Percentiles rank a stretch among this genome's conserved stretches.
phyloP scores from a whole-genome alignment of 2,329 filamentous ascomycete species.

The Hymenoscyphus occultus region DNA sequence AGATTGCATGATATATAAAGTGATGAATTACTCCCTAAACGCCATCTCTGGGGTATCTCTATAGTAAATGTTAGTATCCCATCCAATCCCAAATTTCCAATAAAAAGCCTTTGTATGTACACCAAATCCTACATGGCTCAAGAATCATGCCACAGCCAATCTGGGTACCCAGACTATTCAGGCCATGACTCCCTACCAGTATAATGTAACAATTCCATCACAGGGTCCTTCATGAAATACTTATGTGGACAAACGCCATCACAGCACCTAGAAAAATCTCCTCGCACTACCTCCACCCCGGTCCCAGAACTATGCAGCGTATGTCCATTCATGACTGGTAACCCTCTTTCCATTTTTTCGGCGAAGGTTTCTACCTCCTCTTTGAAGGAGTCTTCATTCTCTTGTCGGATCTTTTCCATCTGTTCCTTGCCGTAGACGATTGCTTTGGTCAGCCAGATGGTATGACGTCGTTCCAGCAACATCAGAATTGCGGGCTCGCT shows the following conservation, averaged over 20 bases:
- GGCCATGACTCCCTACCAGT: neutral
- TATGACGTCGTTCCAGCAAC: neutral
- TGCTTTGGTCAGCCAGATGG: neutral
- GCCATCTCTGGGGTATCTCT: too few species aligned
- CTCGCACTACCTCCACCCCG: too few species aligned
- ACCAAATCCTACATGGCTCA: neutral
- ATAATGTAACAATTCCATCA: neutral
- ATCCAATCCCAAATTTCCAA: neutral
- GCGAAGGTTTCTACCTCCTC: neutral
- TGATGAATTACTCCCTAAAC: too few species aligned
- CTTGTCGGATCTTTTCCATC: neutral
- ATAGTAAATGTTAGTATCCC: too few species aligned
- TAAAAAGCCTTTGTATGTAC: neutral
- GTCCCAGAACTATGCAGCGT: too few species aligned
- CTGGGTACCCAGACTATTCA: too few species aligned
- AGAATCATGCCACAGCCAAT: too few species aligned
- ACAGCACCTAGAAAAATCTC: neutral
- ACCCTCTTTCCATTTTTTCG: too few species aligned
- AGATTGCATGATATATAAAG: too few species aligned
- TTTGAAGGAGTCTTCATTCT: neutral
- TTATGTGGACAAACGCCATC: neutral
- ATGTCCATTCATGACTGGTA: too few species aligned
- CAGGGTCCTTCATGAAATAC: slow-evolving; percentile 1
- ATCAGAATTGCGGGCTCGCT: neutral
- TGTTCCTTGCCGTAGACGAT: neutral